Evolutionary conservation across 2,329 filamentous ascomycete genomes (phyloP).

Genomic region (Cadophora luteo-olivacea): DNA sequence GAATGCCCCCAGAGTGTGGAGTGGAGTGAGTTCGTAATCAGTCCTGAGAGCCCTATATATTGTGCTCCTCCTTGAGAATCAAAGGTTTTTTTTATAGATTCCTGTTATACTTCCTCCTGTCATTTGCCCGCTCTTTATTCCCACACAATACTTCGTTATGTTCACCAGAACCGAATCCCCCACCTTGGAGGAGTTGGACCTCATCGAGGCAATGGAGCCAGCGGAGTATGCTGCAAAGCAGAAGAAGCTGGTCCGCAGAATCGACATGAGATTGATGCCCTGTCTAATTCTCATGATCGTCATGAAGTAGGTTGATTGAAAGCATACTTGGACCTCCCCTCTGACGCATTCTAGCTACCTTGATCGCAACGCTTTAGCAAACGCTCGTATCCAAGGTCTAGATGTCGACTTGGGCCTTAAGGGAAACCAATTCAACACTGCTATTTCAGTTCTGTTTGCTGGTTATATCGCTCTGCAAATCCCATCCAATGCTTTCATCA

Average conservation of each 20-base stretch:
- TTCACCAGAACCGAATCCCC: constrained; percentile 2
- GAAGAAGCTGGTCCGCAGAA: constrained; percentile 29
- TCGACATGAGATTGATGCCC: constrained; percentile 34
- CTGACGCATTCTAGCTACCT: constrained; percentile 40
- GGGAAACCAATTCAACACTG: constrained; percentile 48
- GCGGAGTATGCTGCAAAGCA: constrained; percentile 26
- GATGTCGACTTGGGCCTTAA: constrained; percentile 37
- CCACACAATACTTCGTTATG: not conserved
- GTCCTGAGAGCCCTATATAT: not conserved
- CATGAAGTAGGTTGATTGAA: constrained; percentile 25
- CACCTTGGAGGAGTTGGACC: constrained; percentile 18
- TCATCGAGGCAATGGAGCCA: constrained; percentile 19
- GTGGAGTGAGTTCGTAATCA: not conserved
- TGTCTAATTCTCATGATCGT: constrained; percentile 34
- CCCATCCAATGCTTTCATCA: constrained; percentile 50
- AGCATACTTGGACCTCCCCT: not conserved
- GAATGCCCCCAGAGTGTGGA: not conserved
- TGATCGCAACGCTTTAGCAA: constrained; percentile 42
- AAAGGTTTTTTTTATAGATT: no score
- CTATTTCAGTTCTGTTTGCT: constrained; percentile 41
- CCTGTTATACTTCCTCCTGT: not conserved
- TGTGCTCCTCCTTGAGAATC: not conserved
- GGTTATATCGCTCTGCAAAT: constrained; percentile 44
- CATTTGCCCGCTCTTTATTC: not conserved
- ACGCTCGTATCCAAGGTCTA: constrained; percentile 31